Conservation (phyloP, 1,139 yeast genomes). For the Diutina neorugosa region DNA sequence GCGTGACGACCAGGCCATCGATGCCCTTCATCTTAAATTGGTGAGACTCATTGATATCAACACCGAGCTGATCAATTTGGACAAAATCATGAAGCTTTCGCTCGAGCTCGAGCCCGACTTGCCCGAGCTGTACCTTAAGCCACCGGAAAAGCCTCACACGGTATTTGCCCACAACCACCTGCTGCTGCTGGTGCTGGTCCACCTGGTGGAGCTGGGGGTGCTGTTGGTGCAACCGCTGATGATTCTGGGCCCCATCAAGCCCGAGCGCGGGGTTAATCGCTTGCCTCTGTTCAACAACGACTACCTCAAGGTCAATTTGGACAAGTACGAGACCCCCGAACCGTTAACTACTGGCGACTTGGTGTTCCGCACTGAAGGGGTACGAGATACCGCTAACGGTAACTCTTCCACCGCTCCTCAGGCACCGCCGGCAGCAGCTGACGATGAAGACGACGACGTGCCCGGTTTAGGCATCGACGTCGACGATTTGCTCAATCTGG, state of each 20-base stretch:
- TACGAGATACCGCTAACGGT: background rate
- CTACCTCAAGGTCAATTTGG: slow-evolving; percentile 23
- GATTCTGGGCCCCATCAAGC: background rate
- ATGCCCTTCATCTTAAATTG: slow-evolving; percentile 11
- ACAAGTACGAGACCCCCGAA: slow-evolving; percentile 19
- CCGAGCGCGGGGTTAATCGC: slow-evolving; percentile 4
- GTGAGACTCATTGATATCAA: slow-evolving; percentile 26
- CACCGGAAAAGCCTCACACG: slow-evolving; percentile 5
- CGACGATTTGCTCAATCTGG: slow-evolving; percentile 32
- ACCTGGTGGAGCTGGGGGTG: background rate
- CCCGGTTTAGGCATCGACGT: slow-evolving; percentile 32
- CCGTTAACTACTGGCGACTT: slow-evolving; percentile 12
- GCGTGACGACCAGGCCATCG: background rate
- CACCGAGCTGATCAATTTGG: slow-evolving; percentile 27
- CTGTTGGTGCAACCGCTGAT: slow-evolving; percentile 2
- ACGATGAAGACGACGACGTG: slow-evolving; percentile 3
- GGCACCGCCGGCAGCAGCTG: too few species aligned
- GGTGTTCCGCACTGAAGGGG: slow-evolving; percentile 3
- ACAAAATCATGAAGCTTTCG: slow-evolving; percentile 28
- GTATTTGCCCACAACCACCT: slow-evolving; percentile 6
- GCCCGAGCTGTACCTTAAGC: slow-evolving; percentile 26
- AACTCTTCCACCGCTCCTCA: background rate
- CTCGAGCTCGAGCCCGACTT: slow-evolving; percentile 27
- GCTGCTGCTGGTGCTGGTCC: slow-evolving; percentile 6
- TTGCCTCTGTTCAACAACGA: slow-evolving; percentile 29